phyloP scores from a whole-genome alignment of 2,329 filamentous ascomycete species.

The Huntiella abstrusa region DNA sequence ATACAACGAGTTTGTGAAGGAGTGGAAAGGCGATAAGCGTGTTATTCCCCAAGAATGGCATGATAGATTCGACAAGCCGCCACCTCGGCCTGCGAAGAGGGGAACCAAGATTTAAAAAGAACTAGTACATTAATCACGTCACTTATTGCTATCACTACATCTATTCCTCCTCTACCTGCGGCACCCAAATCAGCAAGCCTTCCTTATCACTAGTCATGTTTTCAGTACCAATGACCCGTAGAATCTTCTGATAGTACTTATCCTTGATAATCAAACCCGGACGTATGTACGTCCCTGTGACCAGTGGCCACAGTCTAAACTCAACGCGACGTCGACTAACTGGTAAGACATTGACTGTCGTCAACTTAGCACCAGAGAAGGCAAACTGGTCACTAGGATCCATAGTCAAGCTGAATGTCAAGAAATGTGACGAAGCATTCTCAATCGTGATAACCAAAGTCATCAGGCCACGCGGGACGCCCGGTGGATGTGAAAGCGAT shows the following conservation, averaged over 20 bases:
- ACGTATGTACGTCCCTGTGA: slow-evolving; percentile 46
- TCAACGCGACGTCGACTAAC: slow-evolving; percentile 55
- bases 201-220: slow-evolving; percentile 49
- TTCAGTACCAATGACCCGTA: slow-evolving; percentile 63
- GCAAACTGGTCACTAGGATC: slow-evolving; percentile 84
- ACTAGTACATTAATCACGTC: background rate
- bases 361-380: slow-evolving; percentile 74
- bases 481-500: slow-evolving; percentile 27
- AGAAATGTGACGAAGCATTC: slow-evolving; percentile 84
- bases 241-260: slow-evolving; percentile 80
- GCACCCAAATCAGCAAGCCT: slow-evolving; percentile 43
- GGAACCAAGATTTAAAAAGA: background rate
- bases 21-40: background rate
- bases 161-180: slow-evolving; percentile 15
- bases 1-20: slow-evolving; percentile 37
- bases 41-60: no score
- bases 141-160: background rate
- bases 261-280: slow-evolving; percentile 65
- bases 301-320: slow-evolving; percentile 55
- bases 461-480: slow-evolving; percentile 20
- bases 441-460: slow-evolving; percentile 51
- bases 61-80: no score
- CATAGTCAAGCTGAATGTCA: slow-evolving; percentile 85
- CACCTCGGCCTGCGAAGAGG: background rate
- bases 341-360: slow-evolving; percentile 63